Evolutionary conservation across 495 filamentous ascomycete species (phyloP), one percentile per base, ranked within the genome.

Genomic region (Articulospora tetracladia): DNA sequence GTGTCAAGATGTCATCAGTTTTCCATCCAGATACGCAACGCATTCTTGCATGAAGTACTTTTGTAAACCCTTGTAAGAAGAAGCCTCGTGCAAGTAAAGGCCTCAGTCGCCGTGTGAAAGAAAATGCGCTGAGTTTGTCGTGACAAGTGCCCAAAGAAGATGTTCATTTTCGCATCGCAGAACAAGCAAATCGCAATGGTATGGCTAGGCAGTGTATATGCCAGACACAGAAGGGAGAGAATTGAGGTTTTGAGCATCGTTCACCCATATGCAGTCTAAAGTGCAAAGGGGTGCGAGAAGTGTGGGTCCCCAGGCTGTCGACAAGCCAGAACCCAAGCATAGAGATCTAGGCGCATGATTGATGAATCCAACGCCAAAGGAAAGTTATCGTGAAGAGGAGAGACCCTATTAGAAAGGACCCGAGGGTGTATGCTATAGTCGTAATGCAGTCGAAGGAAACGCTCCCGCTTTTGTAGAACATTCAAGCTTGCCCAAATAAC

Each of bases 341-440:
- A 39, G 54, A 64, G 59, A 62, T 65, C 65, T 68, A 65, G 54
- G 60, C 51, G 55, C 56, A 58, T 52, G 53, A 57, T 50, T 44
- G 46, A 68, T 34, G 62, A 44, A 68, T 68, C 66, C 67, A 69
- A 69, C 67, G 65, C 67, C 67, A 60, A 69, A 67, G 32, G 61
- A 67, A 69, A 66, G 41, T 67, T 61, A 59, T 62, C 55, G 48
- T 59, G 48, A 64, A 67, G 64, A 58, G 53, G 55, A 58, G 59
- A 65, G 55, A 53, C 41, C 24, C 30, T 50, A 50, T 54, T 58
- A 44, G n/a, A 34, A 44, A 44, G 39, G 39, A 44, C 39, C 39
- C 53, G 54, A 55, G 58, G 52, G 47, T 32, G 36, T 55, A 32
- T 48, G 32, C 55, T 51, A 52, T 47, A 41, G 26, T 50, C 26